phyloP scores from a whole-genome alignment of 1,284 basidiomycete genomes.

The Pseudozyma thailandica region DNA sequence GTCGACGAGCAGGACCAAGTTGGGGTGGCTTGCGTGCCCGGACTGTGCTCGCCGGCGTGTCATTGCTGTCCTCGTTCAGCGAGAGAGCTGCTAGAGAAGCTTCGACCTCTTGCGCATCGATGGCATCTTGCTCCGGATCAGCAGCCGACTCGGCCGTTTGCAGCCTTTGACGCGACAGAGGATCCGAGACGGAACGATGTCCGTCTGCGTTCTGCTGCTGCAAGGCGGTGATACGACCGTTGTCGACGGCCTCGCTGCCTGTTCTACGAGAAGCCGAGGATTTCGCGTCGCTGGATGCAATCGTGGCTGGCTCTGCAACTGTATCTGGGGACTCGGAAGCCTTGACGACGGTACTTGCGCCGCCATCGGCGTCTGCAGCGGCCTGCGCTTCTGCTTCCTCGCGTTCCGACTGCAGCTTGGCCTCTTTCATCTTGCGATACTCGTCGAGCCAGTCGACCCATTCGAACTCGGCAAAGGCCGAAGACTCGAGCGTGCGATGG shows the following conservation, averaged over 20 bases:
- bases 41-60: neutral
- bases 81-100: slow-evolving; percentile 35
- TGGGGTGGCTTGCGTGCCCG: slow-evolving; percentile 33
- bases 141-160: slow-evolving; percentile 29
- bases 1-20: slow-evolving; percentile 32
- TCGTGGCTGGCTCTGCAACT: neutral
- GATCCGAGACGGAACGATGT: slow-evolving; percentile 47
- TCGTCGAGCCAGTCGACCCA: slow-evolving; percentile 75
- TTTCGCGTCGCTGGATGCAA: neutral
- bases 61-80: slow-evolving; percentile 19
- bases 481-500: slow-evolving; percentile 23
- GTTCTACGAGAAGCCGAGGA: slow-evolving; percentile 16
- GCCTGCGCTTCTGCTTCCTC: slow-evolving; percentile 46
- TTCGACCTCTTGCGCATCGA: slow-evolving; percentile 44
- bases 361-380: slow-evolving; percentile 12
- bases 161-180: slow-evolving; percentile 33
- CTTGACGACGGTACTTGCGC: neutral
- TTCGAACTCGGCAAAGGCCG: slow-evolving; percentile 70
- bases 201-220: slow-evolving; percentile 41
- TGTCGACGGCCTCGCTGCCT: slow-evolving; percentile 36
- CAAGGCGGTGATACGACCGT: slow-evolving; percentile 24
- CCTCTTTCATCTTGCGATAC: slow-evolving; percentile 73
- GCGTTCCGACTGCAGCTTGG: slow-evolving; percentile 71
- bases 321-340: neutral
- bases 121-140: slow-evolving; percentile 26